Percentiles rank a stretch among this genome's conserved stretches.
phyloP scores from a whole-genome alignment of 2,329 filamentous ascomycete species.

The Diaporthe sp. region DNA sequence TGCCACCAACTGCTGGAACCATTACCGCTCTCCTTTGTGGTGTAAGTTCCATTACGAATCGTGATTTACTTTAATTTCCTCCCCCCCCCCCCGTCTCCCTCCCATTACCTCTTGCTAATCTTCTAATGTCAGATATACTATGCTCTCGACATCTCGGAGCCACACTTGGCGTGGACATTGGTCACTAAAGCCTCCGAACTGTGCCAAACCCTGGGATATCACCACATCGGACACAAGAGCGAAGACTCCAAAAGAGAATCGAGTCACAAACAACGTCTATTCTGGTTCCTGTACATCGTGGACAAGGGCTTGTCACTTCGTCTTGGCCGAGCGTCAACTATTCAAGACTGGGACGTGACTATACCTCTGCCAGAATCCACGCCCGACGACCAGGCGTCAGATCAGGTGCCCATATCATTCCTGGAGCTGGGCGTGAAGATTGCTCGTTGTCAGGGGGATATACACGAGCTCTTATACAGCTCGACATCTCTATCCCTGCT shows the following conservation, averaged over 20 bases:
- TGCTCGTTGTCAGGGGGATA: neutral
- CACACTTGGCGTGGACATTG: neutral
- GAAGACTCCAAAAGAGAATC: neutral
- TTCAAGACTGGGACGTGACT: constrained; percentile 15
- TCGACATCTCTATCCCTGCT: neutral
- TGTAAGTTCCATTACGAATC: neutral
- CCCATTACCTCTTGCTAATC: no score
- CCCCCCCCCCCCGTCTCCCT: no score
- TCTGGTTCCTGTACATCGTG: neutral
- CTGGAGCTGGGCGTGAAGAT: neutral
- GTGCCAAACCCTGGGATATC: neutral
- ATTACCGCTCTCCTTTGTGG: neutral
- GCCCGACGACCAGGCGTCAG: neutral
- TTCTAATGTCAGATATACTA: neutral
- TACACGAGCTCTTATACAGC: neutral
- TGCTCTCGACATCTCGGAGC: neutral
- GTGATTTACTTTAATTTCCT: no score
- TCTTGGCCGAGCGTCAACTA: neutral
- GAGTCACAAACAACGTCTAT: neutral
- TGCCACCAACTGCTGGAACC: neutral
- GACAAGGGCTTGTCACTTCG: constrained; percentile 16
- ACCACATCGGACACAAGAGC: neutral
- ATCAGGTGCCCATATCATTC: neutral
- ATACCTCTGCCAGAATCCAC: neutral
- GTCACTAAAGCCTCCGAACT: neutral